Percentiles rank a stretch among this genome's conserved stretches.
These are phyloP conservation scores for Lathyrus aphaca DNA, from an alignment of 306 rosid genomes.

Conservation along the genomic window DNA sequence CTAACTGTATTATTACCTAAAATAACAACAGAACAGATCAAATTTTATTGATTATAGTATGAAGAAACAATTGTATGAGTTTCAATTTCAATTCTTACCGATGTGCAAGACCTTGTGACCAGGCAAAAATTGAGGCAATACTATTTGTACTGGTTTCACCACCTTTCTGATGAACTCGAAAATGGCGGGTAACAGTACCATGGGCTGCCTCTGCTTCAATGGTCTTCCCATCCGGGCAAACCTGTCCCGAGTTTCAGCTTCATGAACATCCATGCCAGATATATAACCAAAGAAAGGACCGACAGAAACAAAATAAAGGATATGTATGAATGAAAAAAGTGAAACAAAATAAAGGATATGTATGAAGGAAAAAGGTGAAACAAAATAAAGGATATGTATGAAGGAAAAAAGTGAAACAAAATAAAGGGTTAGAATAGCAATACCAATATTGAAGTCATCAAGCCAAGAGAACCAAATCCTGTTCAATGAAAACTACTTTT, in stretches of 20 bases:
- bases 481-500: slow-evolving; percentile 38
- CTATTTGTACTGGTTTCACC: slow-evolving; percentile 99
- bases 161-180: slow-evolving; percentile 89
- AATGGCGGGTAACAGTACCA: slow-evolving; percentile 95
- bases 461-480: slow-evolving; percentile 62
- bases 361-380: too few relatives aligned
- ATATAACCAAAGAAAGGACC: slow-evolving; percentile 11
- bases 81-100: slow-evolving; percentile 51
- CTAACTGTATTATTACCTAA: slow-evolving; percentile 1
- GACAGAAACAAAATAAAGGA: slow-evolving; percentile 16
- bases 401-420: slow-evolving; percentile 17
- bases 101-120: slow-evolving; percentile 95
- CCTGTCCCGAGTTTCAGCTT: slow-evolving; percentile 47
- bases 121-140: slow-evolving; percentile 96
- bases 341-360: slow-evolving; percentile 15
- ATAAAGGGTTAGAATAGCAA: slow-evolving; percentile 14
- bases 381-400: not conserved
- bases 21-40: slow-evolving; percentile 14
- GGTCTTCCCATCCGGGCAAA: slow-evolving; percentile 98
- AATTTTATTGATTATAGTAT: not conserved
- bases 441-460: slow-evolving; percentile 60
- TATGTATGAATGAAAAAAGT: not conserved
- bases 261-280: slow-evolving; percentile 34
- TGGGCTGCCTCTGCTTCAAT: slow-evolving; percentile 99
- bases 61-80: not conserved